Base-by-base conservation (phyloP, 2,329 filamentous ascomycete genomes). In the Cordyceps cateniannulata region DNA sequence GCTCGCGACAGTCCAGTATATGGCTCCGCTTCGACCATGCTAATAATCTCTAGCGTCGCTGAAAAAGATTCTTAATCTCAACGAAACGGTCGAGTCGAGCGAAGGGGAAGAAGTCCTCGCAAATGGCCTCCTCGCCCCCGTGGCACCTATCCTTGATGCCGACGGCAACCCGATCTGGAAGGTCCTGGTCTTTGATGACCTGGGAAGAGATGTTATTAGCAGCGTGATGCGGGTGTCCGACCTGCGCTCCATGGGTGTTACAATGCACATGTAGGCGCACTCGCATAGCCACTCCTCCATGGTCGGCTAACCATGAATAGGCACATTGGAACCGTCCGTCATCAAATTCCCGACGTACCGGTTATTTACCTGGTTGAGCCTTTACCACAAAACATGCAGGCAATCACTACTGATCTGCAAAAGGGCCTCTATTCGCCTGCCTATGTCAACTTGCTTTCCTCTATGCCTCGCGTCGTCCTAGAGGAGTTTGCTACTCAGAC, bases 101-200 rank as follows among this genome's bases (percentile, higher is more conserved):
- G 80, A 84, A 61, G 77, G 82, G 54, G 83, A 90, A 62, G 89
- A 92, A 62, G 73, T 81, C 44, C 77, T 83, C 50, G 79, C 83
- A 60, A 87, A 87, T 69, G 87, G 86, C 55, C 75, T 88, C 10
- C 77, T 88, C 60, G 81, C 87, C 59, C 84, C 88, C 24, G 83
- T 87, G 42, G 87, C 87, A n/a, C 88, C 91, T 18, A 89, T 97
- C 58, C 79, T 96, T 63, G 92, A 92, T 67, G 83, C 90, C 51
- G 88, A 96, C 68, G 92, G 93, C 64, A 91, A 96, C 69, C 93
- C 93, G 1, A 93, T 97, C 77, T 98, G 93, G 93, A 98, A 98
- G 75, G 90, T 98, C 7, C 80, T 99, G 57, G 91, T 99, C 10
- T 98, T 99, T 71, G 96, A 99, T 75, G 89, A 93, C 67, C 74